These are phyloP conservation scores for Aaosphaeria pasadenensis DNA, from an alignment of 2,329 filamentous ascomycete genomes.

Conservation along the genomic window DNA sequence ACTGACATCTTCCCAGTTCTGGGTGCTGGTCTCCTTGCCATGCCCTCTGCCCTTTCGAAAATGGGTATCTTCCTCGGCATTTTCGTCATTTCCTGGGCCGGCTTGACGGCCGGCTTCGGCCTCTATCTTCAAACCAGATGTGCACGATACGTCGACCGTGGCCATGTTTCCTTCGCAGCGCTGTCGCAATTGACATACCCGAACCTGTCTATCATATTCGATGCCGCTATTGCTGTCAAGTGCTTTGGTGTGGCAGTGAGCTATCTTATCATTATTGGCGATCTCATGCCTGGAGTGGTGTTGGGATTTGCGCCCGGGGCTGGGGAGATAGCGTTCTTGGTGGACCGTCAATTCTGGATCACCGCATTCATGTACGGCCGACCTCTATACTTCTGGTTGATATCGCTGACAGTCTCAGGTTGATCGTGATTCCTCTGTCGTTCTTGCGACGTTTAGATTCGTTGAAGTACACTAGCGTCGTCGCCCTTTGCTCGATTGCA, in stretches of 20 bases:
- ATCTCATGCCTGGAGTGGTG: slow-evolving; percentile 94
- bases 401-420: slow-evolving; percentile 47
- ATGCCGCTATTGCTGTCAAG: slow-evolving; percentile 93
- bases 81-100: slow-evolving; percentile 87
- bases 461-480: slow-evolving; percentile 91
- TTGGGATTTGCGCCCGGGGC: slow-evolving; percentile 69
- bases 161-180: slow-evolving; percentile 90
- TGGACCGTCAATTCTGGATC: slow-evolving; percentile 95
- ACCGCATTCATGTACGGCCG: slow-evolving; percentile 81
- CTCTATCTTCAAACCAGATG: slow-evolving; percentile 93
- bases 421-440: slow-evolving; percentile 89
- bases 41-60: slow-evolving; percentile 93
- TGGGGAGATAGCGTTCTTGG: slow-evolving; percentile 67
- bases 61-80: slow-evolving; percentile 88
- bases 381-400: slow-evolving; percentile 9
- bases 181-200: slow-evolving; percentile 95
- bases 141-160: slow-evolving; percentile 87
- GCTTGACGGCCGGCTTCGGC: slow-evolving; percentile 82
- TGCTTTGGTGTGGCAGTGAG: slow-evolving; percentile 97
- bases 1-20: slow-evolving; percentile 59
- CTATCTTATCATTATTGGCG: slow-evolving; percentile 97
- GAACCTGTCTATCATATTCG: slow-evolving; percentile 91
- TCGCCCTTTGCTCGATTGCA: slow-evolving; percentile 88
- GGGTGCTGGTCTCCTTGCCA: slow-evolving; percentile 87
- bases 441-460: slow-evolving; percentile 91